Evolutionary conservation across 192 early-diverging fungal species (phyloP).

Genomic region (Linnemannia schmuckeri): DNA sequence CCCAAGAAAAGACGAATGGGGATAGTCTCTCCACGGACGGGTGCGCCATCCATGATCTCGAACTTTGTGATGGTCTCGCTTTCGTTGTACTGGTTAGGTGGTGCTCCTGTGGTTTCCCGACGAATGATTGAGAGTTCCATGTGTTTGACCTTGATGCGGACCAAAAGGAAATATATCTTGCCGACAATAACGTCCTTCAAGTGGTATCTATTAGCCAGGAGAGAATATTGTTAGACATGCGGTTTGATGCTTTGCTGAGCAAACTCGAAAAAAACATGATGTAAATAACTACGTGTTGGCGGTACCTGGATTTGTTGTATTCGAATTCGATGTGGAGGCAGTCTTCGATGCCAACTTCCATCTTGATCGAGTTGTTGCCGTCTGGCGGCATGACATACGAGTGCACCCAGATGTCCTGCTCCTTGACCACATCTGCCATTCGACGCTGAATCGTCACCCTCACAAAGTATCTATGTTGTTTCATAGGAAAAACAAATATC

Average conservation of each 20-base stretch:
- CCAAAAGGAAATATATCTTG: conserved; percentile 98
- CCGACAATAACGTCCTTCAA: conserved; percentile 99
- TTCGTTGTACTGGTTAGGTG: conserved; percentile 98
- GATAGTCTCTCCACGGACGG: conserved; percentile 96
- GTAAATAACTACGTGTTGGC: neutral
- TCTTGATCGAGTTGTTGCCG: conserved; percentile 96
- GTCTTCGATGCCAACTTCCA: conserved; percentile 99
- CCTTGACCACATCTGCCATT: conserved; percentile 88
- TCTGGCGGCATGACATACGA: conserved; percentile 94
- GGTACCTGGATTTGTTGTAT: conserved; percentile 97
- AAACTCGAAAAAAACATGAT: neutral
- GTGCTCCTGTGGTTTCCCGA: conserved; percentile 96
- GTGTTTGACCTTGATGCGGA: conserved; percentile 99
- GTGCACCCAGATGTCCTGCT: conserved; percentile 99
- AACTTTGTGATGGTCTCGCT: conserved; percentile 99
- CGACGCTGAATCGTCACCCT: conserved; percentile 91
- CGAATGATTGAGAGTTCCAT: conserved; percentile 99
- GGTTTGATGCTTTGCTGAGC: neutral
- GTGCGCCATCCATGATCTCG: conserved; percentile 99
- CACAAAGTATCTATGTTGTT: conserved; percentile 85
- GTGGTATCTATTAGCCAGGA: conserved; percentile 77
- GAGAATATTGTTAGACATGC: neutral
- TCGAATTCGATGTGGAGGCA: conserved; percentile 99
- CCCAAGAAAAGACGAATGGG: conserved; percentile 97
- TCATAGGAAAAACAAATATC: neutral